A percentile compares a stretch with the other conserved stretches of the same genome.
phyloP scores from a whole-genome alignment of 139 green algal genomes.

The Chloropicon primus region DNA sequence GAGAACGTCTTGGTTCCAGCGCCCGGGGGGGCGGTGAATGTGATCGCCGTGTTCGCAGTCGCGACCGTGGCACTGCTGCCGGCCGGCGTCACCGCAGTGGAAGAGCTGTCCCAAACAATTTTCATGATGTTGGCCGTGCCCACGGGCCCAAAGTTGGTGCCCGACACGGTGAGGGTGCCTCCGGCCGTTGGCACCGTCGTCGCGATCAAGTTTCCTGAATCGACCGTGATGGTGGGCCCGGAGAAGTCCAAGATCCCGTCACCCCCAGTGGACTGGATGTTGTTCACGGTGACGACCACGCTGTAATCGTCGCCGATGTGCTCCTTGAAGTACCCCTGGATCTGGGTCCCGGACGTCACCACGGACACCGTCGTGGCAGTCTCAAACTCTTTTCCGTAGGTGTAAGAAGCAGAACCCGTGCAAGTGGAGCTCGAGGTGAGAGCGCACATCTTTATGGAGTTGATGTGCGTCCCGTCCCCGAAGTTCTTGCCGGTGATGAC shows the following conservation, averaged over 20 bases:
- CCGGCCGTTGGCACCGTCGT: slow-evolving; percentile 10
- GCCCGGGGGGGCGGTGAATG: background rate
- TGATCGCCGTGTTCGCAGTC: background rate
- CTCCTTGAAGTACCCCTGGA: background rate
- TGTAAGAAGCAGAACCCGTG: background rate
- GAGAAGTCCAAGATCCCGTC: background rate
- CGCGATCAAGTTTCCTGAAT: background rate
- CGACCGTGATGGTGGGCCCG: background rate
- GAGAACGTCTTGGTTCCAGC: background rate
- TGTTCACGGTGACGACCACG: background rate
- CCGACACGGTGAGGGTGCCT: slow-evolving; percentile 11
- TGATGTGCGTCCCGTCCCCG: background rate
- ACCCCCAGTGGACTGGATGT: background rate
- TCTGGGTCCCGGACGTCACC: background rate
- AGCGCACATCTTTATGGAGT: background rate
- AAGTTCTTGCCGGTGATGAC: background rate
- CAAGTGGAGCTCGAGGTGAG: background rate
- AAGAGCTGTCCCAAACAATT: background rate
- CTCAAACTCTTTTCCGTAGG: background rate
- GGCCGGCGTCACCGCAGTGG: background rate
- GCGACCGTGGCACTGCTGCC: background rate
- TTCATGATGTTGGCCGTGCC: background rate
- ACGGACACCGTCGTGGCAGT: background rate
- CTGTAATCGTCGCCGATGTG: background rate
- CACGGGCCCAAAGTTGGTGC: slow-evolving; percentile 14